Base-by-base conservation (phyloP, 1,284 basidiomycete species). In the Porodaedalea pini region DNA sequence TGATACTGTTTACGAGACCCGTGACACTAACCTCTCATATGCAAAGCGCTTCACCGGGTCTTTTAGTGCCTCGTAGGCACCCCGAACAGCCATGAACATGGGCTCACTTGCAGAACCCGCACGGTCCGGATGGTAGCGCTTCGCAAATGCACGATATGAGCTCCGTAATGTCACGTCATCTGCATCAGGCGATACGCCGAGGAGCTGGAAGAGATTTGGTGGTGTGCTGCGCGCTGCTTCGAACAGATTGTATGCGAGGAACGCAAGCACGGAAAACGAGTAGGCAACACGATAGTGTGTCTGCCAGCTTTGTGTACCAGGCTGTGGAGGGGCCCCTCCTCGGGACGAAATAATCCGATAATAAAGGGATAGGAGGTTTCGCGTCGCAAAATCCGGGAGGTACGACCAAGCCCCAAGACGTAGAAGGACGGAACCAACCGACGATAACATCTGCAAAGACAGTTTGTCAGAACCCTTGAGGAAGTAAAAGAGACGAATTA, bases 11-110 rank as follows among this genome's bases (percentile, higher is more conserved):
- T 6, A 44, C 15, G 13, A 43, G 31, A 25, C 23, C 2, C 10
- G n/a, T 43, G 29, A 7, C 2, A 67, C 78, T 56, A 57, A 86
- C 88, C 82, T 76, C 71, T 95, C 92, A 69, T 95, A 95, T 0
- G 92, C 92, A 72, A 91, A 94, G 47, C 92, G 74, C 58, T 86
- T 85, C 1, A 83, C 76, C 0, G 92, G 90, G 63, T 93, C 82
- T 59, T 84, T 90, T 31, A 95, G 70, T 0, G 85, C 83, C 67
- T 95, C 92, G 66, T 87, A 94, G 17, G 88, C 89, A 63, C 85
- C 80, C 52, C 91, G 75, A 1, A 90, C 82, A 27, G 75, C 67
- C 57, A 94, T 90, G 67, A 94, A 95, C 45, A 84, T 61, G 4
- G 75, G 75, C 59, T 85, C 83, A 2, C 84, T 85, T n/a, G 75